Conservation (phyloP, 768 basidiomycete species). For the Plicaturopsis crispa region DNA sequence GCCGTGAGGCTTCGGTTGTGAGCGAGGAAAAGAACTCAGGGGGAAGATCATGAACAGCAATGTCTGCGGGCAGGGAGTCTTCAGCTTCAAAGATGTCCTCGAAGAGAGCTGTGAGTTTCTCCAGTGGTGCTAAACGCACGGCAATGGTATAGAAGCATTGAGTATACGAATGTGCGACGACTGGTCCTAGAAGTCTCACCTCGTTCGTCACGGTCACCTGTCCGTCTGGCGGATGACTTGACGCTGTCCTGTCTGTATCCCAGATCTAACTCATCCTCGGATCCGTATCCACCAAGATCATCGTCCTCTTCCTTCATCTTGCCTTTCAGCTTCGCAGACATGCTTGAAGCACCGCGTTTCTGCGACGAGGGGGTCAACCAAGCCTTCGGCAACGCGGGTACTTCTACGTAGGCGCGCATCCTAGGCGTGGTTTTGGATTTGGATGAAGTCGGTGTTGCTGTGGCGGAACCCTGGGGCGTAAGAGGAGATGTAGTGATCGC, state of each 20-base stretch:
- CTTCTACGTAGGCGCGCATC: slow-evolving; percentile 18
- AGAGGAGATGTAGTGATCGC: slow-evolving; percentile 10
- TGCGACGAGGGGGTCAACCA: slow-evolving; percentile 17
- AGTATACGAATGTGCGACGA: slow-evolving; percentile 4
- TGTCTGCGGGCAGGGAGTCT: slow-evolving; percentile 58
- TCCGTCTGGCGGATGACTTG: slow-evolving; percentile 48
- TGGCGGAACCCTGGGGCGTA: slow-evolving; percentile 5
- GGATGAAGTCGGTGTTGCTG: slow-evolving; percentile 12
- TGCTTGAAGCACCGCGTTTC: slow-evolving; percentile 18
- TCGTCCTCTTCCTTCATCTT: slow-evolving; percentile 27
- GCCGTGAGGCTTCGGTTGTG: slow-evolving; percentile 49
- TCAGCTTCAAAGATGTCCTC: slow-evolving; percentile 85
- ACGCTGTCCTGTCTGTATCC: slow-evolving; percentile 22
- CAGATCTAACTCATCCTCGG: slow-evolving; percentile 35
- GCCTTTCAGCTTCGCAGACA: slow-evolving; percentile 23
- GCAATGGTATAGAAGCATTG: not conserved
- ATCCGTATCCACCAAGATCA: slow-evolving; percentile 53
- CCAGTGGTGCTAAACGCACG: slow-evolving; percentile 44
- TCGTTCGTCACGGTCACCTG: slow-evolving; percentile 73
- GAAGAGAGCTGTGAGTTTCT: slow-evolving; percentile 68
- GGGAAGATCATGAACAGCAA: slow-evolving; percentile 41
- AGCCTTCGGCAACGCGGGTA: slow-evolving; percentile 18
- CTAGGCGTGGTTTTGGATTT: slow-evolving; percentile 20
- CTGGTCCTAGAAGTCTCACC: slow-evolving; percentile 29
- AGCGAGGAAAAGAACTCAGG: slow-evolving; percentile 57